phyloP scores from a whole-genome alignment of 2,329 filamentous ascomycete species.

The Mycocentrospora acerina region DNA sequence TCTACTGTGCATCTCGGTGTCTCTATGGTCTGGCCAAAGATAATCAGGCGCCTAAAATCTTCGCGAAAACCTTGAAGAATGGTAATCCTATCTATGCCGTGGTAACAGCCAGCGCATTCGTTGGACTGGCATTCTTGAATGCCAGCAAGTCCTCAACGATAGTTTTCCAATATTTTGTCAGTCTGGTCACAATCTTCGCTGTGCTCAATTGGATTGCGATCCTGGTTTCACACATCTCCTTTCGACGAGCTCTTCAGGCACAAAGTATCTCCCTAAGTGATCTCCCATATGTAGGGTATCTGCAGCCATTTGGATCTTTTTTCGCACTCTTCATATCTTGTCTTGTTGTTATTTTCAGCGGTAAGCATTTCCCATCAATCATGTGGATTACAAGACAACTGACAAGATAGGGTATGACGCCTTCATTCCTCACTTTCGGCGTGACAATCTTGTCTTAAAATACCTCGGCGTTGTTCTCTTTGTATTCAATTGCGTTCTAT shows the following conservation, averaged over 20 bases:
- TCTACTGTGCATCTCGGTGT: conserved; percentile 10
- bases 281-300: conserved; percentile 2
- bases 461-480: conserved; percentile 49
- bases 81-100: conserved; percentile 70
- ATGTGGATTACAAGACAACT: too few relatives aligned
- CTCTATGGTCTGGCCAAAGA: conserved; percentile 17
- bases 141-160: conserved; percentile 42
- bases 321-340: conserved; percentile 58
- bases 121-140: conserved; percentile 60
- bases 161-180: conserved; percentile 66
- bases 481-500: neutral
- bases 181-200: conserved; percentile 59
- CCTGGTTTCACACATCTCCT: conserved; percentile 53
- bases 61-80: conserved; percentile 48
- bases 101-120: conserved; percentile 57
- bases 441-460: conserved; percentile 46
- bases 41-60: conserved; percentile 15
- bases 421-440: conserved; percentile 67
- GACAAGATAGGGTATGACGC: conserved; percentile 75
- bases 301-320: conserved; percentile 5
- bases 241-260: too few relatives aligned
- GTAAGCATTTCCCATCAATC: too few relatives aligned
- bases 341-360: conserved; percentile 72
- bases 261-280: too few relatives aligned
- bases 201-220: conserved; percentile 54